phyloP scores from a whole-genome alignment of 2,329 filamentous ascomycete genomes.

The Ascochyta viciae-villosae region DNA sequence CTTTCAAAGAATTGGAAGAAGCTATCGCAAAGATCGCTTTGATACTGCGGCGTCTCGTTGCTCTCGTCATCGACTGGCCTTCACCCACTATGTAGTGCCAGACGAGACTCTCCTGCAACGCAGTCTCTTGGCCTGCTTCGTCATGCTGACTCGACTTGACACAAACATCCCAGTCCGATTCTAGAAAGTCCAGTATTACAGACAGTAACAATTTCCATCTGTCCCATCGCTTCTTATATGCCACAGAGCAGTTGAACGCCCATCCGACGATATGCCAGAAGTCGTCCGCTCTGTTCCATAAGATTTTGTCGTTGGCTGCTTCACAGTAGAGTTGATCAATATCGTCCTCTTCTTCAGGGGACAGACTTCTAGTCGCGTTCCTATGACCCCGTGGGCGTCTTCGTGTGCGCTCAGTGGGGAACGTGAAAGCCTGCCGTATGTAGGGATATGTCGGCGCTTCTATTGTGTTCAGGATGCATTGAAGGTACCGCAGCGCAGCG shows the following conservation, averaged over 20 bases:
- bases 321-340: constrained; percentile 53
- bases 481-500: constrained; percentile 73
- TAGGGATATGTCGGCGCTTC: constrained; percentile 72
- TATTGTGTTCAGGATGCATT: constrained; percentile 67
- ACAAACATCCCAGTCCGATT: constrained; percentile 71
- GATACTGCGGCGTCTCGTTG: constrained; percentile 62
- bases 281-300: constrained; percentile 80
- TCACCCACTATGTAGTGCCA: constrained; percentile 62
- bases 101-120: constrained; percentile 64
- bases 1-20: constrained; percentile 56
- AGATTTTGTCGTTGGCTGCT: constrained; percentile 66
- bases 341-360: constrained; percentile 46
- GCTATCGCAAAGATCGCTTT: constrained; percentile 74
- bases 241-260: constrained; percentile 87
- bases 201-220: constrained; percentile 83
- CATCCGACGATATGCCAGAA: constrained; percentile 92
- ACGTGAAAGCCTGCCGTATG: constrained; percentile 75
- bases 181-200: constrained; percentile 78
- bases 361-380: constrained; percentile 31
- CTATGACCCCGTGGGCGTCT: constrained; percentile 29
- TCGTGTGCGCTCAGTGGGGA: constrained; percentile 51
- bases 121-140: constrained; percentile 20
- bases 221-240: constrained; percentile 76
- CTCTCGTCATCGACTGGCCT: constrained; percentile 40
- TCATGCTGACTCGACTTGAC: constrained; percentile 40